These are phyloP conservation scores for Kregervanrija fluxuum DNA, from an alignment of 805 yeast species.

Conservation along the genomic window DNA sequence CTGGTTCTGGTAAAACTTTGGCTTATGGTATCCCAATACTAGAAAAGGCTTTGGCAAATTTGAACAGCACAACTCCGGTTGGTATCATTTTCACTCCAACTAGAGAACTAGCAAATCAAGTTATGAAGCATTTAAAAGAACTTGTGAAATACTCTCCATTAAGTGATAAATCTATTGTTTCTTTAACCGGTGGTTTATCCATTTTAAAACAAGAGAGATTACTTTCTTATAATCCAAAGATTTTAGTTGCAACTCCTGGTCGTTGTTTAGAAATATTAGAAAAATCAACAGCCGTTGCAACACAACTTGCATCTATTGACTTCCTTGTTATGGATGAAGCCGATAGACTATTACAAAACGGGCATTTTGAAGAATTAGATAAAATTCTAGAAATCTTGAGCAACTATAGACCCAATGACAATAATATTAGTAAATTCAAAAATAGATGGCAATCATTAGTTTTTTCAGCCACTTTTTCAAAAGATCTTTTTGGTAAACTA, in stretches of 20 bases:
- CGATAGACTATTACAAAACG: constrained; percentile 88
- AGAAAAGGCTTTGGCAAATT: constrained; percentile 45
- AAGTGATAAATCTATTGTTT: constrained; percentile 46
- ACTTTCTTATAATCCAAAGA: constrained; percentile 63
- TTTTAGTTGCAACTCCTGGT: constrained; percentile 94
- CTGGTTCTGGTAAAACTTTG: constrained; percentile 95
- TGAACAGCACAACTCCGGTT: constrained; percentile 34
- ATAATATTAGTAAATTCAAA: constrained; percentile 14
- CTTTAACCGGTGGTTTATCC: constrained; percentile 91
- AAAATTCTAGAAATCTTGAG: constrained; percentile 62
- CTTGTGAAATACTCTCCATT: constrained; percentile 45
- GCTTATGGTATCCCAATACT: constrained; percentile 93
- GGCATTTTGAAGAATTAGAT: constrained; percentile 91
- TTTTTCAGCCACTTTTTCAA: constrained; percentile 91
- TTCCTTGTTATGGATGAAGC: constrained; percentile 85
- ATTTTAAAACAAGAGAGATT: constrained; percentile 88
- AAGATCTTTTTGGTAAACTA: constrained; percentile 73
- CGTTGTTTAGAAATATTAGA: constrained; percentile 78
- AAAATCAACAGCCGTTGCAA: constrained; percentile 41
- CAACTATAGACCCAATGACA: constrained; percentile 38
- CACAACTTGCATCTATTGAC: constrained; percentile 38
- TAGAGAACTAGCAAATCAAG: constrained; percentile 93
- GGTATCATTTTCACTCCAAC: constrained; percentile 92
- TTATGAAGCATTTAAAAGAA: constrained; percentile 64
- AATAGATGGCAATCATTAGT: constrained; percentile 71